These are phyloP conservation scores for Ilex paraguariensis DNA, from an alignment of 305 asterid species.

Conservation along the genomic window DNA sequence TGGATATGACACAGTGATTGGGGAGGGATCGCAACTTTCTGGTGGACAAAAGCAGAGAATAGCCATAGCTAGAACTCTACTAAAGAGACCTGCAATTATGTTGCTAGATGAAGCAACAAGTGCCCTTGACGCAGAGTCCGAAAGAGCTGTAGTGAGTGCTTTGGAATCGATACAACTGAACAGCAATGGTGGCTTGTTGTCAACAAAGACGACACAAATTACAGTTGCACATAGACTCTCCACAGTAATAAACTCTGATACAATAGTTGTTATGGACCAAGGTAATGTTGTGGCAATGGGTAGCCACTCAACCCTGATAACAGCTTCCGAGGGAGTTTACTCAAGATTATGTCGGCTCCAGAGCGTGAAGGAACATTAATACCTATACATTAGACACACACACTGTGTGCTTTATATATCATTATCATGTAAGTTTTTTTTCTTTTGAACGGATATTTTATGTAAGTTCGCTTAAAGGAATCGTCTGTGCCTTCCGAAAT, in stretches of 20 bases:
- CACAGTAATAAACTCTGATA: constrained; percentile 46
- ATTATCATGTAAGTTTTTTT: too few relatives aligned
- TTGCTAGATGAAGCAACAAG: constrained; percentile 86
- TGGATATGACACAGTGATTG: constrained; percentile 62
- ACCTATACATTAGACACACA: background rate
- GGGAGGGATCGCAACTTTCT: constrained; percentile 85
- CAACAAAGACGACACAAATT: constrained; percentile 36
- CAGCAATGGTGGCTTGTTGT: constrained; percentile 6
- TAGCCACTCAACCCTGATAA: constrained; percentile 34
- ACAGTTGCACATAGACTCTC: constrained; percentile 80
- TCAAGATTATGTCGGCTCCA: constrained; percentile 48
- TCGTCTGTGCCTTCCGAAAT: too few relatives aligned
- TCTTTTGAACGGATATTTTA: too few relatives aligned
- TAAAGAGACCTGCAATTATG: constrained; percentile 63
- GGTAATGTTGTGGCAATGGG: constrained; percentile 74
- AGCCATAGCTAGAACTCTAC: constrained; percentile 66
- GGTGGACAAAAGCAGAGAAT: constrained; percentile 82
- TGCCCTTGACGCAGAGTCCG: constrained; percentile 78
- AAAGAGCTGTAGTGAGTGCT: constrained; percentile 52
- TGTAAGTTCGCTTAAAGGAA: too few relatives aligned
- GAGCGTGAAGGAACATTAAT: constrained; percentile 24
- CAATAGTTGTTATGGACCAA: constrained; percentile 64
- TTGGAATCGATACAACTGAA: constrained; percentile 43
- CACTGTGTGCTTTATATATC: background rate
- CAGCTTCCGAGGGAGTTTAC: constrained; percentile 36